Evolutionary conservation across 371 early-diverging fungal species (phyloP), one percentile per base, ranked within the genome.

Genomic region (Encephalitozoon romaleae): DNA sequence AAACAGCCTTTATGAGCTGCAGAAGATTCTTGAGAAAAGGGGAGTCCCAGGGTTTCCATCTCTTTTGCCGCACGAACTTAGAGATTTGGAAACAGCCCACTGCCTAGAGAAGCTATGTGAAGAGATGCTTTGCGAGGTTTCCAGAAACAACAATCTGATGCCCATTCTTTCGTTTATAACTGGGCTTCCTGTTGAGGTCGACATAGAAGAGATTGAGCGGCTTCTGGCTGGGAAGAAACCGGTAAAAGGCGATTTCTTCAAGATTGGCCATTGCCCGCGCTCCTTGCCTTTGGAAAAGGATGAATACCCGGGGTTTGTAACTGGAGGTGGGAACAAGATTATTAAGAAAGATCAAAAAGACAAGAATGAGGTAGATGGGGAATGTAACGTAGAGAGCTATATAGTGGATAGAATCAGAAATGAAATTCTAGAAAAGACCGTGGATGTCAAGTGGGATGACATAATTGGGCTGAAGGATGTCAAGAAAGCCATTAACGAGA

Each of bases 391-490:
- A 32, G 80, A 79, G 8, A 63, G 68, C 23, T 38, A 77, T 66
- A 76, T 82, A 41, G 8, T 76, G 4, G 79, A 83, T 11, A 67
- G 75, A 66, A 79, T 83, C 38, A 45, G 55, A 34, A 70, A 51
- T 66, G 83, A 83, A 70, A 83, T 83, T 49, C 28, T 83, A 12
- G 77, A 83, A 18, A 51, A 18, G 21, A 42, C 6, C 18, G 28
- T 28, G 26, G 76, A 83, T 25, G 28, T 75, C 34, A 45, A 12
- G 12, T 90, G 93, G 93, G 89, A 90, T 52, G 93, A 94, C 73
- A 92, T 94, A 76, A 92, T 92, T 11, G 95, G 95, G 0, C 83
- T 95, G 38, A 88, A 88, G 25, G 89, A 90, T 70, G 92, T 93
- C 26, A 95, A 95, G 80, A 81, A 84, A 47, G 87, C 89, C 0